phyloP scores from a whole-genome alignment of 1,284 basidiomycete species.

The Takashimella koratensis region DNA sequence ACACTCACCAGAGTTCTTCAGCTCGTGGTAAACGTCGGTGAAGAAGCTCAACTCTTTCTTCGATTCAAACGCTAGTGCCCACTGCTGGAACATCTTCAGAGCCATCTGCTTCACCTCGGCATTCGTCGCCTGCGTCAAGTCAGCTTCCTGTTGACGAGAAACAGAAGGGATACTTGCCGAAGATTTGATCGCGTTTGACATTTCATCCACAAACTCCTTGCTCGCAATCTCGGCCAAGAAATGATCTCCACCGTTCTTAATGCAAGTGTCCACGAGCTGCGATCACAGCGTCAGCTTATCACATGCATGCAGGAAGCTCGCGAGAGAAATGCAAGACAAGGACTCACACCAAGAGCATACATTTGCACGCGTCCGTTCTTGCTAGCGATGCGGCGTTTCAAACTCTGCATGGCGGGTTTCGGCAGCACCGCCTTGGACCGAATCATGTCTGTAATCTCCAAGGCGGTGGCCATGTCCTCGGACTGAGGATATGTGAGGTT shows the following conservation, averaged over 20 bases:
- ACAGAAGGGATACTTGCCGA: slow-evolving; percentile 51
- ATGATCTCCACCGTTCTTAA: slow-evolving; percentile 96
- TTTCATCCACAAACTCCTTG: slow-evolving; percentile 87
- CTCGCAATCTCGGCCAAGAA: slow-evolving; percentile 81
- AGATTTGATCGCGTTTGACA: slow-evolving; percentile 39
- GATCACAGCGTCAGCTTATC: too few species aligned
- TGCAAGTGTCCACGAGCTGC: slow-evolving; percentile 83
- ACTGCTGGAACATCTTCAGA: slow-evolving; percentile 79
- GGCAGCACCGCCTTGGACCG: slow-evolving; percentile 83
- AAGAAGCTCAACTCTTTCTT: slow-evolving; percentile 72
- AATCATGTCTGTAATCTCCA: slow-evolving; percentile 96
- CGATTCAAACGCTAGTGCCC: slow-evolving; percentile 84
- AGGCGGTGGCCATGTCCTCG: slow-evolving; percentile 88
- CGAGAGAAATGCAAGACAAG: too few species aligned
- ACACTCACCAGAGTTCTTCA: slow-evolving; percentile 68
- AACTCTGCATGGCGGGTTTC: slow-evolving; percentile 80
- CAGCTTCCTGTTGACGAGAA: too few species aligned
- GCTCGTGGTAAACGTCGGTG: slow-evolving; percentile 71
- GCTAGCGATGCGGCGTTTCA: slow-evolving; percentile 83
- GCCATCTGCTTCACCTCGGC: slow-evolving; percentile 80
- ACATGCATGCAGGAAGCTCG: too few species aligned
- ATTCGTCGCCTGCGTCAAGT: slow-evolving; percentile 56
- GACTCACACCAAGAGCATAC: slow-evolving; percentile 72
- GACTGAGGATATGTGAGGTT: slow-evolving; percentile 50
- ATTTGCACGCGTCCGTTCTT: slow-evolving; percentile 96